A percentile compares a stretch with the other conserved stretches of the same genome.
phyloP scores from a whole-genome alignment of 352 stramenopile genomes.

The Phytopythium montanum region DNA sequence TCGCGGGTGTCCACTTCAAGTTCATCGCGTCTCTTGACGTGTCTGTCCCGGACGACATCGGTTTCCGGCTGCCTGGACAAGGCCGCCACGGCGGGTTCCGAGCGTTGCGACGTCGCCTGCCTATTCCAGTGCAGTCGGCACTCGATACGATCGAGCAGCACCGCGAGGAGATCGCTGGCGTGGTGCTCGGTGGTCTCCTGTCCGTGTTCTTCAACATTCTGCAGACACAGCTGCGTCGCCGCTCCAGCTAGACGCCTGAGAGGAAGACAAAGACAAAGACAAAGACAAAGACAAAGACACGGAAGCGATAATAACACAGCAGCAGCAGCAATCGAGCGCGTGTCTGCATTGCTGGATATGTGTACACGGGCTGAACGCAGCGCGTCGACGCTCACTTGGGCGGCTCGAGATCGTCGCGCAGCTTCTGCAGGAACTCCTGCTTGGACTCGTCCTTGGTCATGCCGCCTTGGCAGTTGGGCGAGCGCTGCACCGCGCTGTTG shows the following conservation, averaged over 20 bases:
- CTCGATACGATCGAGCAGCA: constrained; percentile 51
- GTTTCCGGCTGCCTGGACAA: constrained; percentile 24
- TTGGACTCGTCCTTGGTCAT: constrained; percentile 71
- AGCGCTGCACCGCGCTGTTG: constrained; percentile 47
- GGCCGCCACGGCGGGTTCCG: constrained; percentile 14
- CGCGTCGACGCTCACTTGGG: neutral
- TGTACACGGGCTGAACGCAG: neutral
- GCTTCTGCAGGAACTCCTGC: constrained; percentile 48
- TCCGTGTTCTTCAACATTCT: constrained; percentile 74
- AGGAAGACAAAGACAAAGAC: no score
- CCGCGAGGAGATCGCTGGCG: constrained; percentile 68
- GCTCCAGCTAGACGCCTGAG: constrained; percentile 8
- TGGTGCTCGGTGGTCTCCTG: constrained; percentile 64
- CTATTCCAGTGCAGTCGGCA: constrained; percentile 30
- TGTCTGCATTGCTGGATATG: neutral
- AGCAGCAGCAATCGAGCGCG: neutral
- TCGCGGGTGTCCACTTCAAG: constrained; percentile 67
- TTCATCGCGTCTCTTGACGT: constrained; percentile 66
- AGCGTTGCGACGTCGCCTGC: constrained; percentile 43
- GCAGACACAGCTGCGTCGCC: constrained; percentile 50
- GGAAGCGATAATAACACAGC: no score
- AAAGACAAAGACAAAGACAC: no score
- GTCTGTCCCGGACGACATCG: constrained; percentile 50
- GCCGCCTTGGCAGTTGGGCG: constrained; percentile 67
- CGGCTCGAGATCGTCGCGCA: constrained; percentile 19